Evolutionary conservation across 345 rosid genomes (phyloP), one percentile per base, ranked within the genome.

Genomic region (Linum trigynum): DNA sequence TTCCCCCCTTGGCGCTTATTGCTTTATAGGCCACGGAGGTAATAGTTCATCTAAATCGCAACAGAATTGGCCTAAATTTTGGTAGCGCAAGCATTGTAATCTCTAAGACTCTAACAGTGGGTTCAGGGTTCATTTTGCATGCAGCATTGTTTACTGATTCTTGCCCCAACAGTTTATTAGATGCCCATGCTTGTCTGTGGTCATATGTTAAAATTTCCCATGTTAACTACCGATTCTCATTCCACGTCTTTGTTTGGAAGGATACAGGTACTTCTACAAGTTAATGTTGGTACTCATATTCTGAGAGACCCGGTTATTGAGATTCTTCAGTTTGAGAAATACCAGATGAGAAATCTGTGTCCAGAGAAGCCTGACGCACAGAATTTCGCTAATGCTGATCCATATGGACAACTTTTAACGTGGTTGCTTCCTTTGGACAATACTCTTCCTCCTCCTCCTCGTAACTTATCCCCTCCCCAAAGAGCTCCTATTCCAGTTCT

Each of bases 381-480:
- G 12, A 71, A 71, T 67, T 67, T 70, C 72, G 63, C 71, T 72
- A 65, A 76, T 63, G 68, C 74, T 57, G 99, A 91, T 48, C 95
- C 91, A 1, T 86, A 80, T 76, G 86, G 87, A 65, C 89, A 87
- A 68, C 73, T 91, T 50, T 76, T 95, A 71, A 91, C 84, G 78
- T 95, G 97, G 99, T 72, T 91, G 87, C 86, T 91, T 78, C 99
- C 97, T 14, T 71, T 95, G 80, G 96, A 91, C 53, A 87, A 86
- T 67, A 79, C 86, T 50, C 63, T 78, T 74, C 74, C 86, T 73
- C 77, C 89, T 65, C 82, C 81, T 39, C 60, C 85, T 68, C 83
- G 83, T 65, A 67, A 87, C 39, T 67, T 82, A 39, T 77, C 91
- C 35, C 88, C 87, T 73, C 87, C 95, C 61, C 82, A 71, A 58